A percentile compares a stretch with the other conserved stretches of the same genome.
Evolutionary conservation across 495 filamentous ascomycete genomes (phyloP).

Genomic region (Sphaerosporella brunnea): DNA sequence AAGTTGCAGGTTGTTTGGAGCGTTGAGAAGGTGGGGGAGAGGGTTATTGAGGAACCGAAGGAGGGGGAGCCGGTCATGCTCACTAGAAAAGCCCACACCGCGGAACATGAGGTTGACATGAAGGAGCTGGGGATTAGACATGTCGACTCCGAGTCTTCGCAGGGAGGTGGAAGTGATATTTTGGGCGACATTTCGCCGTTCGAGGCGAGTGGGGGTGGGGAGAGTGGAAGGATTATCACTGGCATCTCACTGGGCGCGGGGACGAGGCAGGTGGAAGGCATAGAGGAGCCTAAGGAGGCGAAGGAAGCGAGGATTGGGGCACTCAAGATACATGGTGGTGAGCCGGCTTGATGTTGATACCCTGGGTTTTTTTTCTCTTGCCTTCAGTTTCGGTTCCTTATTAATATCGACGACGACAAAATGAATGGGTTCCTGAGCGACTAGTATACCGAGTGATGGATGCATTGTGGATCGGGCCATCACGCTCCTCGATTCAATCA

Average conservation of each 20-base stretch:
- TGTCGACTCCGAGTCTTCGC: neutral
- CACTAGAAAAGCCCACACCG: neutral
- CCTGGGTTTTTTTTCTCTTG: too few relatives aligned
- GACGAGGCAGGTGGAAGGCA: too few relatives aligned
- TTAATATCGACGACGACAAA: too few relatives aligned
- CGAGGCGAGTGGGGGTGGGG: neutral
- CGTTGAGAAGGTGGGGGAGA: conserved; percentile 2
- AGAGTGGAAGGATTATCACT: too few relatives aligned
- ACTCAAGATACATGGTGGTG: neutral
- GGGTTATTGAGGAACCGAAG: neutral
- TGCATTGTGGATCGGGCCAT: too few relatives aligned
- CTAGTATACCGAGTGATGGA: too few relatives aligned
- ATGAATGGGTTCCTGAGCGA: too few relatives aligned
- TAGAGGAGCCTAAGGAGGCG: neutral
- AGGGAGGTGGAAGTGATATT: neutral
- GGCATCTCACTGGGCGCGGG: too few relatives aligned
- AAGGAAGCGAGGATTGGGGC: neutral
- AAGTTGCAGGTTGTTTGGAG: conserved; percentile 73
- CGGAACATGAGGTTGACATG: neutral
- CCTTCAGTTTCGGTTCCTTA: too few relatives aligned
- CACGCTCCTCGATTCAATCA: too few relatives aligned
- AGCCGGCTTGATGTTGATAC: too few relatives aligned
- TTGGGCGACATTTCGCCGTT: neutral
- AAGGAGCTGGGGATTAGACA: neutral
- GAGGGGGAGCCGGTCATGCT: neutral